Evolutionary conservation across 83 land plant genomes (phyloP).

Genomic region (Picea mariana): DNA sequence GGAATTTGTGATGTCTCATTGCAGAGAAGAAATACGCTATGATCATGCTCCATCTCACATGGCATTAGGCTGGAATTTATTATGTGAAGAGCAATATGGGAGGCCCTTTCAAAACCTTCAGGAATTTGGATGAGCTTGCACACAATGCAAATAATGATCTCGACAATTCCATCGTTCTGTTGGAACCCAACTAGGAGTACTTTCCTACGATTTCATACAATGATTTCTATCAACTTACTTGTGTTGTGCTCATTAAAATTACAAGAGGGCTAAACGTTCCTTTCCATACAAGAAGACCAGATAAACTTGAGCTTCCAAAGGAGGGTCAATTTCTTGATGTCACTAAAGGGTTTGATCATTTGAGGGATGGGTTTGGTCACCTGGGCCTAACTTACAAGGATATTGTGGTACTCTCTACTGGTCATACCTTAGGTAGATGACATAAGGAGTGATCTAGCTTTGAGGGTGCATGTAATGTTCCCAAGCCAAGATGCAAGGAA

Average conservation of each 20-base stretch:
- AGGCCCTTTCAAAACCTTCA: conserved; percentile 54
- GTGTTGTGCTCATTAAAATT: conserved; percentile 53
- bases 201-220: conserved; percentile 42
- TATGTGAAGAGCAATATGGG: conserved; percentile 38
- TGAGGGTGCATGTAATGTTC: conserved; percentile 70
- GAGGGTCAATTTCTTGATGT: conserved; percentile 99
- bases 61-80: conserved; percentile 53
- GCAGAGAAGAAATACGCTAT: conserved; percentile 96
- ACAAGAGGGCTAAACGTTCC: conserved; percentile 55
- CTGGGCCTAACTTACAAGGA: conserved; percentile 94
- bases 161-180: conserved; percentile 43
- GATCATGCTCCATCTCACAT: conserved; percentile 78
- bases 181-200: conserved; percentile 42
- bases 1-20: conserved; percentile 83
- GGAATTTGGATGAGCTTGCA: conserved; percentile 29
- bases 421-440: conserved; percentile 92
- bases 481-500: too few species aligned
- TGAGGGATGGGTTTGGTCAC: conserved; percentile 71
- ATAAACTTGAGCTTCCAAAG: conserved; percentile 68
- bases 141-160: conserved; percentile 51
- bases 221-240: conserved; percentile 54
- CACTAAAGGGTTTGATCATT: conserved; percentile 77
- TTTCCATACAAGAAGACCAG: conserved; percentile 48
- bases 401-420: conserved; percentile 93
- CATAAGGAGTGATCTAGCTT: conserved; percentile 98